phyloP scores from a whole-genome alignment of 2,329 filamentous ascomycete genomes.

The Ceratocystis colombiana region DNA sequence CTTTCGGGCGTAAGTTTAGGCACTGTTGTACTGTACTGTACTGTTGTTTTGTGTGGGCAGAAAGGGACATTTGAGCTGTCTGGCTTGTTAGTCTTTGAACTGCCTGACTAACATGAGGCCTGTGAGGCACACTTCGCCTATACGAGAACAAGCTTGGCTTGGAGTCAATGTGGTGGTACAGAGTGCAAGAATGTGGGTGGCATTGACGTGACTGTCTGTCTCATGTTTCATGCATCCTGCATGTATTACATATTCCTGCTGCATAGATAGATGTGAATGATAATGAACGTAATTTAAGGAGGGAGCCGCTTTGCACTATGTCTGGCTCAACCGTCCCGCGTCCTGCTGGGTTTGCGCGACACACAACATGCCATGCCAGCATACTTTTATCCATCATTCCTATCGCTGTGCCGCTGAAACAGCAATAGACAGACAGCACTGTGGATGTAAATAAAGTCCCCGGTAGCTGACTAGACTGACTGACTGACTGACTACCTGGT shows the following conservation, averaged over 20 bases:
- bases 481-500: too few species aligned
- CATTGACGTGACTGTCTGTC: constrained; percentile 28
- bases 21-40: neutral
- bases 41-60: neutral
- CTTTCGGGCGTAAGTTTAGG: neutral
- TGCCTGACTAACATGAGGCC: neutral
- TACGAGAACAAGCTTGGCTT: neutral
- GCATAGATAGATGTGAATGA: too few species aligned
- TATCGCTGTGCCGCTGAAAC: neutral
- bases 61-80: neutral
- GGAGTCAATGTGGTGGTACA: neutral
- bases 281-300: neutral
- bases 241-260: neutral
- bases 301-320: neutral
- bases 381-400: neutral
- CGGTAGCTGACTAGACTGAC: too few species aligned
- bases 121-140: neutral
- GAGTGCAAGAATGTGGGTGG: constrained; percentile 26
- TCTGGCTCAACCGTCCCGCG: neutral
- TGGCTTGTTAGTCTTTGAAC: neutral
- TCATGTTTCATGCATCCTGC: constrained; percentile 5
- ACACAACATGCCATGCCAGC: neutral
- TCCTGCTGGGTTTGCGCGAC: neutral
- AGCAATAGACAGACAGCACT: too few species aligned
- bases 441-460: too few species aligned